Evolutionary conservation across 257 asterid genomes (phyloP).

Genomic region (Scutellaria galericulata): DNA sequence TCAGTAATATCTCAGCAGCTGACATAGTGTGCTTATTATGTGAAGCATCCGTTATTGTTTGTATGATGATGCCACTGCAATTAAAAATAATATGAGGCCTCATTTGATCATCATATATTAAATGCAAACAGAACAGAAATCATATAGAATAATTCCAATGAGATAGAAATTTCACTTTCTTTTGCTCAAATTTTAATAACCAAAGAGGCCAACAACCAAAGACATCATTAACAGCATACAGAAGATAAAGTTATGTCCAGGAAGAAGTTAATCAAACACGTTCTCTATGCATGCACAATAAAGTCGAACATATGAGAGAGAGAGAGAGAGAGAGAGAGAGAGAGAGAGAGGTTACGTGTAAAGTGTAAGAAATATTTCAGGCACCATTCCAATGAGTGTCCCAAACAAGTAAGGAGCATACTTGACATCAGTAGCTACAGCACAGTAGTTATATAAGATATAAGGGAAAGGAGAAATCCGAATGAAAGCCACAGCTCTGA

Average conservation of each 20-base stretch:
- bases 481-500: constrained; percentile 80
- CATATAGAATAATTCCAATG: too few species aligned
- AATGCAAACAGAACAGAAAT: too few species aligned
- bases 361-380: constrained; percentile 81
- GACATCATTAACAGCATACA: constrained; percentile 12
- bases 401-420: constrained; percentile 80
- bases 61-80: constrained; percentile 74
- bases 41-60: constrained; percentile 78
- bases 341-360: constrained; percentile 69
- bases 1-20: constrained; percentile 59
- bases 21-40: constrained; percentile 52
- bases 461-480: constrained; percentile 94
- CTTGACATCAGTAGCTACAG: constrained; percentile 80
- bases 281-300: not conserved
- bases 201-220: too few species aligned
- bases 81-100: not conserved
- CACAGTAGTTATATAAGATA: constrained; percentile 74
- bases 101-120: constrained; percentile 11
- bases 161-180: too few species aligned
- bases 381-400: constrained; percentile 78
- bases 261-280: not conserved
- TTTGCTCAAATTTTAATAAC: too few species aligned
- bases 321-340: constrained; percentile 32
- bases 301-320: constrained; percentile 10
- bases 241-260: not conserved